Conservation (phyloP, 2,329 filamentous ascomycete species). For the Pleurostoma richardsiae region DNA sequence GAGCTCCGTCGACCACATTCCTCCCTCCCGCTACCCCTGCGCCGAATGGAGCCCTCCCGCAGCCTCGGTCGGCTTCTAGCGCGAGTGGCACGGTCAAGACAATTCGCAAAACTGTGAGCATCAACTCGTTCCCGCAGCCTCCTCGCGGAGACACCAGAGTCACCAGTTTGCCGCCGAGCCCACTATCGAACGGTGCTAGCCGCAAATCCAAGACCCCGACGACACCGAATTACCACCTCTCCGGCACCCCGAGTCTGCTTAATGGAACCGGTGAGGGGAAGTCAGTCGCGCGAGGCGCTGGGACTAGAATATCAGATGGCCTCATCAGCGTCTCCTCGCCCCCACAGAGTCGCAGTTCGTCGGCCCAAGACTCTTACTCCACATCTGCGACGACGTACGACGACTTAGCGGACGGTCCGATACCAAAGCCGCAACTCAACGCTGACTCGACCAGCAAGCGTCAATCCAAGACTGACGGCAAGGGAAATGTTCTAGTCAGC, state of each 20-base stretch:
- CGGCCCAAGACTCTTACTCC: slow-evolving; percentile 86
- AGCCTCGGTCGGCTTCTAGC: slow-evolving; percentile 46
- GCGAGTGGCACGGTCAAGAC: slow-evolving; percentile 58
- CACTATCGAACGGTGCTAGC: slow-evolving; percentile 45
- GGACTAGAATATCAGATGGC: slow-evolving; percentile 63
- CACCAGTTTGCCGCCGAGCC: slow-evolving; percentile 59
- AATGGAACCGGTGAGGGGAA: slow-evolving; percentile 77
- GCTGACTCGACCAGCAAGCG: slow-evolving; percentile 34
- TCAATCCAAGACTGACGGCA: slow-evolving; percentile 61
- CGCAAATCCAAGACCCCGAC: slow-evolving; percentile 54
- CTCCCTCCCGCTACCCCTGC: slow-evolving; percentile 46
- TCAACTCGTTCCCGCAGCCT: slow-evolving; percentile 88
- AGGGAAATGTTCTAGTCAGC: slow-evolving; percentile 94
- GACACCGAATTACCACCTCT: slow-evolving; percentile 45
- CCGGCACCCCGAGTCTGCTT: slow-evolving; percentile 64
- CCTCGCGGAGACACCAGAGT: slow-evolving; percentile 61
- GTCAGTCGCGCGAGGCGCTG: slow-evolving; percentile 56
- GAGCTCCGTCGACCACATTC: slow-evolving; percentile 54
- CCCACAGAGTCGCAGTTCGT: slow-evolving; percentile 85
- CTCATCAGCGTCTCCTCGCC: slow-evolving; percentile 75
- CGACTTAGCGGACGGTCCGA: slow-evolving; percentile 58
- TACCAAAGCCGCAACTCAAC: slow-evolving; percentile 19
- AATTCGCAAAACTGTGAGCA: slow-evolving; percentile 84
- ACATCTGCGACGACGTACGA: slow-evolving; percentile 88
- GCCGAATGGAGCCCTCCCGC: slow-evolving; percentile 48